Evolutionary conservation across 768 basidiomycete species (phyloP).

Genomic region (Tylopilus vinaceipallidus): DNA sequence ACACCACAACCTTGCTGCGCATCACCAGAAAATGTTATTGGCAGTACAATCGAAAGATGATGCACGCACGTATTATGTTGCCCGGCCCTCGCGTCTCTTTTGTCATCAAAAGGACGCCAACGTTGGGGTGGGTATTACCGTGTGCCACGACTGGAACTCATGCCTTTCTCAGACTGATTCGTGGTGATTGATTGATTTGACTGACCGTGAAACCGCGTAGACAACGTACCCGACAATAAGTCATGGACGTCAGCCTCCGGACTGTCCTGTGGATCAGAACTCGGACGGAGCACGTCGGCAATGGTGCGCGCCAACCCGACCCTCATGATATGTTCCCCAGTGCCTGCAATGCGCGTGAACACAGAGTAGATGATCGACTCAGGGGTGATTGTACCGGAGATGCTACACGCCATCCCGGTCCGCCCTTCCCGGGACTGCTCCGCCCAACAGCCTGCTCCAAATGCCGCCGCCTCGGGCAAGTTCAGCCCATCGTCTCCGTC

Average conservation of each 20-base stretch:
- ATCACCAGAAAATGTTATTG: neutral
- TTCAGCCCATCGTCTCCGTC: neutral
- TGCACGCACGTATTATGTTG: conserved; percentile 26
- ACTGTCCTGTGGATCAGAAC: conserved; percentile 9
- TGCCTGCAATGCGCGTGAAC: conserved; percentile 40
- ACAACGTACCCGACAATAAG: conserved; percentile 44
- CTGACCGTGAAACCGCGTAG: conserved; percentile 52
- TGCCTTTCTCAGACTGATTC: conserved; percentile 1
- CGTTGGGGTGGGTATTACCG: conserved; percentile 48
- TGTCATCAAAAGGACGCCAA: conserved; percentile 63
- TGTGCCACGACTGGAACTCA: conserved; percentile 37
- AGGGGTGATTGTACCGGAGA: conserved; percentile 45
- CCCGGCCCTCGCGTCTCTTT: conserved; percentile 37
- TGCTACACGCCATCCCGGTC: conserved; percentile 60
- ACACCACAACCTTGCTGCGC: conserved; percentile 71
- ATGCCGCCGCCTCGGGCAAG: conserved; percentile 56
- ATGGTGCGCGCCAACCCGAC: conserved; percentile 53
- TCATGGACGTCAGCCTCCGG: conserved; percentile 54
- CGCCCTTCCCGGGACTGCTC: conserved; percentile 28
- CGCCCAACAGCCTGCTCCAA: conserved; percentile 79
- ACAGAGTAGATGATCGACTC: neutral
- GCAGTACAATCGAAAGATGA: neutral
- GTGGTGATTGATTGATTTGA: neutral
- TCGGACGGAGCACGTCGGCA: conserved; percentile 41
- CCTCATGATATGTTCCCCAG: conserved; percentile 70